Base-by-base conservation (phyloP, 306 rosid genomes). In the Hippophae gyantsensis region DNA sequence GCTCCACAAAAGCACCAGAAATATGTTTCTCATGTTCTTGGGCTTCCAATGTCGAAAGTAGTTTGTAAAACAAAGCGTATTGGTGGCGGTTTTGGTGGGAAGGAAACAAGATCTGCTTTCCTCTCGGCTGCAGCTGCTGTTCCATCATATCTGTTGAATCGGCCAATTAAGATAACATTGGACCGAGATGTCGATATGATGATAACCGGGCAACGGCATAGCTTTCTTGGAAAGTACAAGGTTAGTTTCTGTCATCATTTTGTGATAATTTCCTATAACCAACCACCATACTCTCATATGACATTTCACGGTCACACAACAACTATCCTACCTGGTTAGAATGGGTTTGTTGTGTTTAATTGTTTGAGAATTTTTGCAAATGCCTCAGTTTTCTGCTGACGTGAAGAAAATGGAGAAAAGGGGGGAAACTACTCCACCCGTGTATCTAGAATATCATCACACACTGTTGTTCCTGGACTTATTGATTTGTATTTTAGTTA, bases 81-180 rank as follows among this genome's bases (percentile, higher is more conserved):
- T 62, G 98, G 98, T 47, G 98, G 98, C 72, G 98, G 96, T 65
- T 92, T 92, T 75, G 98, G 98, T 26, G 96, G 98, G 43, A 92
- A 92, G 83, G 98, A 92, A 84, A 92, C 98, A 56, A 85, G 96
- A 73, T 78, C 96, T 26, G 89, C 95, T 67, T 64, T 80, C 61
- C 13, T 85, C 72, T 82, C 95, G 75, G 96, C 96, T 8, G 98
- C 80, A 10, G 98, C 92, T 69, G 76, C 95, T 62, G 78, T 92
- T 63, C 96, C 98, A 10, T 81, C 98, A 8, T 92, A 79, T 83
- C 81, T 85, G 52, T 75, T 92, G 73, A 85, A 78, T 81, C 83
- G 71, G 43, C 89, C 89, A 1, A 95, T 92, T 69, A 92, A 92
- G 75, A 65, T 90, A 64, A 85, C 87, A 6, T 71, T 92, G 65